Base-by-base conservation (phyloP, 345 rosid genomes). In the Gossypium turneri region DNA sequence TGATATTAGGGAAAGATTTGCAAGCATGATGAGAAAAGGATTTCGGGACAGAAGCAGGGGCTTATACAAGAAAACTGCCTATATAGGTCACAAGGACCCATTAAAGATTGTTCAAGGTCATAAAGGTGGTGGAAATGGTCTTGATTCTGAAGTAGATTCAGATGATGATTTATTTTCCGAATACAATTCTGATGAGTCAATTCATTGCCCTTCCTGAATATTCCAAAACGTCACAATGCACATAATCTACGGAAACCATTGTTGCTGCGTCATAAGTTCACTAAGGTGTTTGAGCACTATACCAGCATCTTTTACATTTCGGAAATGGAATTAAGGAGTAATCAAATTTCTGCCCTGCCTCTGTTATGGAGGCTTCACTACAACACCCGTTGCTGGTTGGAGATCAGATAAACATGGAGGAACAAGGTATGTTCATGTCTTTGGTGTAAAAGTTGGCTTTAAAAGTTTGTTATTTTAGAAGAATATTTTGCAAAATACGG, bases 1-100 rank as follows among this genome's bases (percentile, higher is more conserved):
- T 24, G 63, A 58, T 58, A 24, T 58, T 12, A 58, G 63, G 63
- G 63, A 58, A 58, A 58, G 63, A 58, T 58, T 58, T 58, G 34
- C 34, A 12, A 11, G 63, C 34, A 11, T 58, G 63, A 24, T 58
- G 63, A 24, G 38, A 24, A 58, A 58, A 22, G 63, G 63, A 24
- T 58, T 58, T 24, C 27, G 24, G 63, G 63, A 58, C 12, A 25
- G 63, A 58, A 58, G 63, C 63, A 58, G 34, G 63, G 63, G 63
- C 38, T 58, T 58, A 24, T 24, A 58, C 63, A 58, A 22, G 38
- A 12, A 58, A 58, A 58, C 34, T 24, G 63, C 34, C 27, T 10
- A 24, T 24, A 15, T 58, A 6, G 25, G 59, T 55, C 25, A 2
- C 12, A n/a, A 9, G 34, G 34, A 58, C 7, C 63, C 63, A 58